Evolutionary conservation across 176 grass and related monocot species (phyloP).

Genomic region (Oryza brachyantha): DNA sequence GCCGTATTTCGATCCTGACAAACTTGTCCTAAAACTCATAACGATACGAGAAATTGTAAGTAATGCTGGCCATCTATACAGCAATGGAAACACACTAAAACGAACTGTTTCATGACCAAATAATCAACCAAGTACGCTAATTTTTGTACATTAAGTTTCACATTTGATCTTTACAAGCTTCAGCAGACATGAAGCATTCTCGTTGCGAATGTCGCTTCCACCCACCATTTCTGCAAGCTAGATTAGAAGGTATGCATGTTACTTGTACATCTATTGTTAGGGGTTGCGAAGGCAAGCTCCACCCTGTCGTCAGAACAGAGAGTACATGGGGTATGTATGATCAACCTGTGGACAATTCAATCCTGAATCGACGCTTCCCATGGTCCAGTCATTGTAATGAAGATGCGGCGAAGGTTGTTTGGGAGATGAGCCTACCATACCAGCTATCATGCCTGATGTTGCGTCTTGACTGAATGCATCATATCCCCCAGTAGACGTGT

Average conservation of each 20-base stretch:
- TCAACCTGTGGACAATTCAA: slow-evolving; percentile 30
- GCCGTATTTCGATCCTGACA: too few relatives aligned
- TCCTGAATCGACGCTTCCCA: slow-evolving; percentile 32
- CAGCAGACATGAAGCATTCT: slow-evolving; percentile 31
- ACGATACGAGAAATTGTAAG: background rate
- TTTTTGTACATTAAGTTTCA: slow-evolving; percentile 35
- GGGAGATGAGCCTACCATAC: slow-evolving; percentile 7
- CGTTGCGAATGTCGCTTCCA: slow-evolving; percentile 4
- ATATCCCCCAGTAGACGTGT: slow-evolving; percentile 38
- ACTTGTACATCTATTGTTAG: slow-evolving; percentile 43
- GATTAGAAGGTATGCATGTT: slow-evolving; percentile 41
- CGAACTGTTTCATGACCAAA: slow-evolving; percentile 3
- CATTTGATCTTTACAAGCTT: slow-evolving; percentile 44
- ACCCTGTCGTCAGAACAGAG: slow-evolving; percentile 31
- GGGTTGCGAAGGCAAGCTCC: background rate
- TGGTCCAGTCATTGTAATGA: slow-evolving; percentile 21
- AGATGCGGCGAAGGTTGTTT: slow-evolving; percentile 8
- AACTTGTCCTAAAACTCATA: too few relatives aligned
- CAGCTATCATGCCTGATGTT: slow-evolving; percentile 23
- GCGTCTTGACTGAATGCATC: slow-evolving; percentile 17
- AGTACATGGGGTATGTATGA: slow-evolving; percentile 35
- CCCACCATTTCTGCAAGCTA: slow-evolving; percentile 39
- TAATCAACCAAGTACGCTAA: background rate
- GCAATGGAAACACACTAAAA: background rate
- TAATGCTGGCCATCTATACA: background rate